Conservation (phyloP, 139 green algal genomes). For the Tetradesmus lagerheimii region DNA sequence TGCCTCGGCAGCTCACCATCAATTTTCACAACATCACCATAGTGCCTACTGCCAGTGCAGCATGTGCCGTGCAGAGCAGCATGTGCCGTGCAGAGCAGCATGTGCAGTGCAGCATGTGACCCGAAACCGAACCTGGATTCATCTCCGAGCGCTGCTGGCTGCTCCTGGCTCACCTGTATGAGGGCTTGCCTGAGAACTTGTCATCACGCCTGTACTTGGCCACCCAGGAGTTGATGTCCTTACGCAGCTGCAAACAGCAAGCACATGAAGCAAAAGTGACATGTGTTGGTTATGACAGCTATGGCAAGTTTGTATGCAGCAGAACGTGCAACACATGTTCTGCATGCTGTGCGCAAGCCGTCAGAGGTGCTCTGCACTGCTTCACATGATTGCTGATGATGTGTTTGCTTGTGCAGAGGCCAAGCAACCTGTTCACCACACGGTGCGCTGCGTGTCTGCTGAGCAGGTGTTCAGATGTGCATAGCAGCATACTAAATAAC, state of each 20-base stretch:
- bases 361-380: neutral
- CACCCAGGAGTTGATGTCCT: slow-evolving; percentile 89
- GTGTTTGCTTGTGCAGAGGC: neutral
- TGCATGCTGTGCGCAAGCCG: neutral
- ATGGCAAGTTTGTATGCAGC: neutral
- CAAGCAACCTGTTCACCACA: neutral
- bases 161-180: slow-evolving; percentile 72
- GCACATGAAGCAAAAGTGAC: neutral
- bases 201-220: slow-evolving; percentile 84
- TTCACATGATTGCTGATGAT: no score
- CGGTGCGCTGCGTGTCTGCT: neutral
- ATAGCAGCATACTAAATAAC: no score
- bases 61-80: no score
- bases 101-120: no score
- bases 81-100: no score
- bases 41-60: no score
- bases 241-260: slow-evolving; percentile 59
- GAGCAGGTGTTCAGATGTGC: no score
- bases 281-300: neutral
- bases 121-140: no score
- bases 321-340: no score
- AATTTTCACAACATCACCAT: no score
- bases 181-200: slow-evolving; percentile 81
- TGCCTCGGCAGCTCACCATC: no score
- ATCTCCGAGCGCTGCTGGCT: neutral